Percentiles rank a stretch among this genome's conserved stretches.
phyloP scores from a whole-genome alignment of 306 rosid species.

The Vicia sativa region DNA sequence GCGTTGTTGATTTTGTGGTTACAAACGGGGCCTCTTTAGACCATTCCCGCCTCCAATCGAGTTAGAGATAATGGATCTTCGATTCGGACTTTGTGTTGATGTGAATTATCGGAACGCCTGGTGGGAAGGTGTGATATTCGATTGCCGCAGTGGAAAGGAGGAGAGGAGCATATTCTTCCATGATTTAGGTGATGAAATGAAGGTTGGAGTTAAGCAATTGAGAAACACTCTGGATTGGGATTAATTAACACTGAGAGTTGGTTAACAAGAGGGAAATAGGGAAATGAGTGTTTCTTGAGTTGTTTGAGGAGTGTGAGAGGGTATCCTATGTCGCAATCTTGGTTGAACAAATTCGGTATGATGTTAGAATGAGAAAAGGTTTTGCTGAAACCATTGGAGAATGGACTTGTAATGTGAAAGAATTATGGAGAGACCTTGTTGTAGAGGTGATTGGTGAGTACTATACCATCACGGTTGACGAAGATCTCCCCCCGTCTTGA shows the following conservation, averaged over 20 bases:
- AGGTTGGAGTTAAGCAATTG: slow-evolving; percentile 38
- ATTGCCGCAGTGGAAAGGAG: slow-evolving; percentile 51
- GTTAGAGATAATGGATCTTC: slow-evolving; percentile 42
- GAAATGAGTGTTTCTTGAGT: slow-evolving; percentile 72
- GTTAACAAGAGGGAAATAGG: slow-evolving; percentile 70
- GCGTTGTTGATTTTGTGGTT: too few species aligned
- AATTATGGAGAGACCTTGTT: slow-evolving; percentile 67
- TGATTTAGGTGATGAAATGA: slow-evolving; percentile 80
- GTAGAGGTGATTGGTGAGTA: slow-evolving; percentile 57
- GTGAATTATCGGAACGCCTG: slow-evolving; percentile 68
- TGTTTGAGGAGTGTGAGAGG: slow-evolving; percentile 62
- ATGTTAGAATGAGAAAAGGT: slow-evolving; percentile 48
- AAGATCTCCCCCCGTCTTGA: slow-evolving; percentile 40
- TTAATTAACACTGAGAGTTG: slow-evolving; percentile 58
- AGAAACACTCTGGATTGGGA: slow-evolving; percentile 79
- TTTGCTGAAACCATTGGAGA: slow-evolving; percentile 55
- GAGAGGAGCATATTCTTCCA: slow-evolving; percentile 76
- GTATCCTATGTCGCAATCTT: slow-evolving; percentile 55
- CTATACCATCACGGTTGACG: slow-evolving; percentile 43
- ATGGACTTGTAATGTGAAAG: slow-evolving; percentile 65
- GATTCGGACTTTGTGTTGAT: slow-evolving; percentile 75
- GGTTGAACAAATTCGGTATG: slow-evolving; percentile 84
- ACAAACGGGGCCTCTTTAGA: slow-evolving; percentile 60
- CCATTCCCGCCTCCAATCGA: slow-evolving; percentile 57
- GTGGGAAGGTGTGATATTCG: slow-evolving; percentile 97